These are phyloP conservation scores for Dictyostelium citrinum DNA, from an alignment of 78 protist species.

Conservation along the genomic window DNA sequence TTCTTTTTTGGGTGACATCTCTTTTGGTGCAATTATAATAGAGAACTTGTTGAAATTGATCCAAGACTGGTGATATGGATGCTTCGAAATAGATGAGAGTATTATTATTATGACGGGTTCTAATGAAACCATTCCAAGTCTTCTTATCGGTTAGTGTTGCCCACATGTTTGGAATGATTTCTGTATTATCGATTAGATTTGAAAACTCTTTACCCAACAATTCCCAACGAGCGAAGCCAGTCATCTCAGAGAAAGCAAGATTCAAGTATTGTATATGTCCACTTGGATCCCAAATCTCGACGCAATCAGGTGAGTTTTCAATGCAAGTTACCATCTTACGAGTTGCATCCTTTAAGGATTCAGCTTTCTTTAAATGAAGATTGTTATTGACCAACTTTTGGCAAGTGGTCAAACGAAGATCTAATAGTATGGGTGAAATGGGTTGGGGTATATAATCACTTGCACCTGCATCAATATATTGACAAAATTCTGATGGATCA, in stretches of 20 bases:
- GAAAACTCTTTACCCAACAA: slow-evolving; percentile 27
- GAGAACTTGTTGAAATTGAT: slow-evolving; percentile 1
- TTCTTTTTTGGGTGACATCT: slow-evolving; percentile 37
- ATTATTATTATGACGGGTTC: slow-evolving; percentile 1
- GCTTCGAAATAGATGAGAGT: slow-evolving; percentile 18
- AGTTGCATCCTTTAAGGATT: slow-evolving; percentile 10
- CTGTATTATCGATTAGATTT: slow-evolving; percentile 14
- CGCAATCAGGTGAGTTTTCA: slow-evolving; percentile 33
- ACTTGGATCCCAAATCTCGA: slow-evolving; percentile 61
- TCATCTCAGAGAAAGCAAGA: not conserved
- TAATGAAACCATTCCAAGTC: slow-evolving; percentile 49
- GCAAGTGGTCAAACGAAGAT: slow-evolving; percentile 14
- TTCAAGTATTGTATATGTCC: slow-evolving; percentile 60
- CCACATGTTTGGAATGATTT: slow-evolving; percentile 61
- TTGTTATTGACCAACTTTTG: slow-evolving; percentile 32
- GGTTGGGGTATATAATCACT: slow-evolving; percentile 58
- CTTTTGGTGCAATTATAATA: slow-evolving; percentile 45
- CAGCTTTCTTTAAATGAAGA: not conserved
- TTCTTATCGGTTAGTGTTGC: slow-evolving; percentile 33
- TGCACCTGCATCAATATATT: slow-evolving; percentile 37
- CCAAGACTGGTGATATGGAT: slow-evolving; percentile 21
- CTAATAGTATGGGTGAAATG: slow-evolving; percentile 10
- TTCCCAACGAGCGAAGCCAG: slow-evolving; percentile 65
- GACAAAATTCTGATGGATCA: slow-evolving; percentile 27
- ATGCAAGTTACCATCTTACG: slow-evolving; percentile 31